Base-by-base conservation (phyloP, 176 grass and related monocot species). In the Canna indica region DNA sequence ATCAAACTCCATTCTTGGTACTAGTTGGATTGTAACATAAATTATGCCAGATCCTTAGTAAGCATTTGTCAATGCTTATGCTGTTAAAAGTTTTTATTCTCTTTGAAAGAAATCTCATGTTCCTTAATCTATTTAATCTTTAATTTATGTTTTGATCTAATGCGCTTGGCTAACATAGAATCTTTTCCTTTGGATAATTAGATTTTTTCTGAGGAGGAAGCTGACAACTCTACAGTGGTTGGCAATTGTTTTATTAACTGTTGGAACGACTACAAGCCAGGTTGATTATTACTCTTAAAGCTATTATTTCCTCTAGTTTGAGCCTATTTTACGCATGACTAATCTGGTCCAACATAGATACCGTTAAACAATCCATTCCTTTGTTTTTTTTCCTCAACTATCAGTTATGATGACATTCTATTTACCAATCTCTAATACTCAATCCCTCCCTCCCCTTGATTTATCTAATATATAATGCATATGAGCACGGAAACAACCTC, bases 181-280 rank as follows among this genome's bases (percentile, higher is more conserved):
- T 64, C 75, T 9, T 85, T 73, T 80, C 29, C 34, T 73, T 77
- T 75, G 81, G 61, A 42, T 83, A 34, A 66, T 64, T 67, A 97
- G 94, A 82, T 78, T 97, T 71, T 75, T 99, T 32, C 62, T 99
- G 42, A 90, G 82, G 70, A 93, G 80, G 84, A 99, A 85, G 47
- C 64, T 93, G 47, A 87, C 83, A 63, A 90, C 89, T 76, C 77
- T 92, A 70, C 94, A 99, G 60, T 99, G 94, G 89, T 90, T 92
- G 81, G 94, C 89, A 36, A 87, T 99, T 64, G 70, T 90, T 70
- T 85, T 99, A 64, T 82, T 99, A 14, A 81, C 94, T 73, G 75
- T 97, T 73, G 94, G 94, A 64, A 99, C 94, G 63, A 93, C 94
- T 62, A 90, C 88, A 76, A 99, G 94, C 73, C 94, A 93, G 86